Conservation (phyloP, 176 grass and related monocot genomes). For the Typha latifolia region DNA sequence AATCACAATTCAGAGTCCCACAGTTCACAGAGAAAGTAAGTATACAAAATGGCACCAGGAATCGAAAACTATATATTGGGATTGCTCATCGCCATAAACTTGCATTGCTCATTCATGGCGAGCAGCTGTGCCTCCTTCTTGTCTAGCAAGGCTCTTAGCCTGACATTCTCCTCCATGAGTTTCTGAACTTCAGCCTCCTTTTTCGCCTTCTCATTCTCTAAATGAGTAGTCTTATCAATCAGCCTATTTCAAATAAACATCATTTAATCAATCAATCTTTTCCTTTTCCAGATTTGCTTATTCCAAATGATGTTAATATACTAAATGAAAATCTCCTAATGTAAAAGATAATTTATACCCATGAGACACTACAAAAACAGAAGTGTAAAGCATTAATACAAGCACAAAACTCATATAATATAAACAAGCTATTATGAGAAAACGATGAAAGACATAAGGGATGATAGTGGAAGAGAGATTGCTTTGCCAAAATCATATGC, state of each 20-base stretch:
- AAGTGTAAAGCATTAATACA: no score
- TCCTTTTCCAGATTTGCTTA: background rate
- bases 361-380: no score
- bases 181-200: conserved; percentile 81
- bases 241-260: conserved; percentile 34
- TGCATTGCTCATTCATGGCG: conserved; percentile 85
- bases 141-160: conserved; percentile 58
- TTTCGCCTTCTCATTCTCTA: conserved; percentile 71
- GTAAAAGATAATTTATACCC: background rate
- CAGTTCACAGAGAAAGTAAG: background rate
- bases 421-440: no score
- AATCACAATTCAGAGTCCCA: no score
- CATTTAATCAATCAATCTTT: background rate
- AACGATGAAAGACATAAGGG: no score
- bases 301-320: background rate
- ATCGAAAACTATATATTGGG: conserved; percentile 22
- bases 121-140: conserved; percentile 78
- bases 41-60: background rate
- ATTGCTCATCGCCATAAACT: conserved; percentile 74
- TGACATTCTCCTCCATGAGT: conserved; percentile 81
- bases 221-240: conserved; percentile 56
- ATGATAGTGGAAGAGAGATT: no score
- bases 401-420: no score
- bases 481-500: no score
- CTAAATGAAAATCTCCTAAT: conserved; percentile 1